Conservation (phyloP, 139 green algal species). For the Nannochloris sp. region DNA sequence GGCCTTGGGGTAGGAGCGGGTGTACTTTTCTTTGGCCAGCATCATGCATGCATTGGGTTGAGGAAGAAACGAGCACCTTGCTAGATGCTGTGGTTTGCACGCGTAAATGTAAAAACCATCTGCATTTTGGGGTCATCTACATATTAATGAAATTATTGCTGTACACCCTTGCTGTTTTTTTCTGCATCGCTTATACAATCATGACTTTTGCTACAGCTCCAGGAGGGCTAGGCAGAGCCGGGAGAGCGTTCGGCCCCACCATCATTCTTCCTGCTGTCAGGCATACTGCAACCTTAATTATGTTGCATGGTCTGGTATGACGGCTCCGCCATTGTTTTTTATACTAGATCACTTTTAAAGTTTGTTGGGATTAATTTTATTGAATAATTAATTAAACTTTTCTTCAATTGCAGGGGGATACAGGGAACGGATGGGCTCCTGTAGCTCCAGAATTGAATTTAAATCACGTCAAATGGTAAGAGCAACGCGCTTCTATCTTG, state of each 20-base stretch:
- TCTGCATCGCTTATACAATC: not conserved
- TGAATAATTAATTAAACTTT: not conserved
- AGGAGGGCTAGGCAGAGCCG: not conserved
- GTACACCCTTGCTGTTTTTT: not conserved
- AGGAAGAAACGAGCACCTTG: no score
- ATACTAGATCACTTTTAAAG: not conserved
- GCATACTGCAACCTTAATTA: conserved; percentile 24
- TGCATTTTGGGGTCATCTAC: not conserved
- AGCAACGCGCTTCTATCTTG: not conserved
- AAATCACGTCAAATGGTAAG: conserved; percentile 30
- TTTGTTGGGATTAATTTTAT: not conserved
- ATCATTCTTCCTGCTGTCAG: not conserved
- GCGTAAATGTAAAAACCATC: not conserved
- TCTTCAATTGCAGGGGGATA: conserved; percentile 9
- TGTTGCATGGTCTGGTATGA: conserved; percentile 39
- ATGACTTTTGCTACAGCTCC: not conserved
- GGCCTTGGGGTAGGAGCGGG: no score
- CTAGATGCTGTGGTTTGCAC: not conserved
- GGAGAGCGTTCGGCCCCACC: conserved; percentile 6
- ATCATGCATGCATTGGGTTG: no score
- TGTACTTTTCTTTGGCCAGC: no score
- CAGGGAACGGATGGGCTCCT: conserved; percentile 26
- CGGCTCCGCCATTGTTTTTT: not conserved
- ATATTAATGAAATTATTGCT: not conserved
- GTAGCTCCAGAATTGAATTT: conserved; percentile 25